Conservation (phyloP, 495 filamentous ascomycete genomes). For the Pyrenula aspistea region DNA sequence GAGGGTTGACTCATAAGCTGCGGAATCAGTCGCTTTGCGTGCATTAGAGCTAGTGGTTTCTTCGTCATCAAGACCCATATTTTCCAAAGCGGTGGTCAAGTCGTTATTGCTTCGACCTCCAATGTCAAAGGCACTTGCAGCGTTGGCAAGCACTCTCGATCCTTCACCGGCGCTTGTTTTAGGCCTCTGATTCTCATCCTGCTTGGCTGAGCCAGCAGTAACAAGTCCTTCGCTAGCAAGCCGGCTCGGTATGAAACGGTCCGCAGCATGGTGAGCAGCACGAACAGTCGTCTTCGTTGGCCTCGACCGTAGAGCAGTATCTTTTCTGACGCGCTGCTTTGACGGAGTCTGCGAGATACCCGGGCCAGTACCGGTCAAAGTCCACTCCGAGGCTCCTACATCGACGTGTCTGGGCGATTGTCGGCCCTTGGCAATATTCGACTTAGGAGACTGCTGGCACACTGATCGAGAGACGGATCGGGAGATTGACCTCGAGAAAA, state of each 20-base stretch:
- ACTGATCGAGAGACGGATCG: slow-evolving; percentile 23
- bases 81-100: slow-evolving; percentile 64
- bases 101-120: slow-evolving; percentile 59
- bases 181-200: slow-evolving; percentile 55
- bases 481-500: slow-evolving; percentile 56
- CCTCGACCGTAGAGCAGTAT: slow-evolving; percentile 47
- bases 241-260: slow-evolving; percentile 94
- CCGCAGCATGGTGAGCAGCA: slow-evolving; percentile 64
- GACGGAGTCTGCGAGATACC: slow-evolving; percentile 56
- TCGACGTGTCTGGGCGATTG: slow-evolving; percentile 73
- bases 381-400: slow-evolving; percentile 85
- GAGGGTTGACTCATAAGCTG: slow-evolving; percentile 86
- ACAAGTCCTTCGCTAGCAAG: slow-evolving; percentile 77
- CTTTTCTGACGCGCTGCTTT: slow-evolving; percentile 52
- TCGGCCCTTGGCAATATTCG: slow-evolving; percentile 70
- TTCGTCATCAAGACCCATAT: slow-evolving; percentile 60
- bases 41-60: slow-evolving; percentile 40
- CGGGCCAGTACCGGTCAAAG: slow-evolving; percentile 69
- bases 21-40: slow-evolving; percentile 71
- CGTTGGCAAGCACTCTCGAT: slow-evolving; percentile 59
- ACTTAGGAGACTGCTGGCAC: slow-evolving; percentile 76
- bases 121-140: slow-evolving; percentile 52
- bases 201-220: slow-evolving; percentile 70
- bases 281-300: slow-evolving; percentile 68
- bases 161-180: slow-evolving; percentile 57